Evolutionary conservation across 441 rosid genomes (phyloP), one percentile per base, ranked within the genome.

Genomic region (Kokia cookei): DNA sequence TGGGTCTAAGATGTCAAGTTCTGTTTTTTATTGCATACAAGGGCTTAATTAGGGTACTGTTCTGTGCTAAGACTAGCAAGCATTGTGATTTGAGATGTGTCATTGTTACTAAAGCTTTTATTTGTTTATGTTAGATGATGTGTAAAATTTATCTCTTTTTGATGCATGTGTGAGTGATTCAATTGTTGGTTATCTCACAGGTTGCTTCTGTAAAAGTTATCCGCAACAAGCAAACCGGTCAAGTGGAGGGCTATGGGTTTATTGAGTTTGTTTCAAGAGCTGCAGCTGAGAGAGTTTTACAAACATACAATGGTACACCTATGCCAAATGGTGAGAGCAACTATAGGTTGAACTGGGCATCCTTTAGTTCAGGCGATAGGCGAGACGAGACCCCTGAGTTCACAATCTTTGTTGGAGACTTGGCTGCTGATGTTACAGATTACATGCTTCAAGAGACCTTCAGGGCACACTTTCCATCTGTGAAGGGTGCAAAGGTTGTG

Each of bases 341-440:
- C 47, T 91, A 88, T 77, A 86, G 96, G 73, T 65, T 91, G 83
- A 91, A 89, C 77, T 91, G 96, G 96, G 96, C 93, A 3, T 82
- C 93, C 3, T 84, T 83, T 61, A 74, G 96, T 70, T 82, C 89
- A 43, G 92, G 91, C 3, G 96, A 91, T 68, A 91, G 79, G 83
- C 93, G 90, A 8, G 96, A 87, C 67, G 93, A 91, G 48, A 76
- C 82, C 55, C 84, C 96, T 48, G 96, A 91, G 51, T 85, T 63
- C 75, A 89, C 96, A 11, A 83, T 91, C 69, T 91, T 91, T 75
- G 93, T 91, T 47, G 96, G 96, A 67, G 96, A 91, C 66, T 82
- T 91, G 84, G 93, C 96, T 63, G 87, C 92, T 65, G 96, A 91
- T 77, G 96, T 91, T 78, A 86, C 92, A 2, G 96, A 91, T 81